Conservation (phyloP, 768 basidiomycete species). For the Scleroderma citrinum region DNA sequence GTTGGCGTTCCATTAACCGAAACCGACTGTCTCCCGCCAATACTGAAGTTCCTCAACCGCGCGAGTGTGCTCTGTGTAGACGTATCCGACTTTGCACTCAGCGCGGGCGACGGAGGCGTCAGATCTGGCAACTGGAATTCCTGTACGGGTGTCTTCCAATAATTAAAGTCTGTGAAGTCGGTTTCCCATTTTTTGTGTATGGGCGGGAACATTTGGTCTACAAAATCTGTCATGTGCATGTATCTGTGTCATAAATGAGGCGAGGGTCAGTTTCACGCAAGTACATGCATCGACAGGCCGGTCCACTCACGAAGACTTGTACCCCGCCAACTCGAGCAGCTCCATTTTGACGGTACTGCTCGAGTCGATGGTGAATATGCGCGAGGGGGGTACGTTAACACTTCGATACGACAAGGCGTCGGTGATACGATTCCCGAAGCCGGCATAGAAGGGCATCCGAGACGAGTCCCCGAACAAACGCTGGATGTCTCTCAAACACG, state of each 20-base stretch:
- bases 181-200: conserved; percentile 84
- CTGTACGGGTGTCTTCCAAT: conserved; percentile 80
- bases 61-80: conserved; percentile 69
- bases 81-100: conserved; percentile 89
- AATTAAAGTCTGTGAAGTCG: conserved; percentile 96
- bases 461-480: conserved; percentile 73
- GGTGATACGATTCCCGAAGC: conserved; percentile 97
- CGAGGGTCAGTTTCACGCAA: too few relatives aligned
- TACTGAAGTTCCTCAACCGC: conserved; percentile 71
- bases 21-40: conserved; percentile 46
- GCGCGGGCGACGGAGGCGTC: conserved; percentile 83
- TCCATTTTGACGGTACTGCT: conserved; percentile 96
- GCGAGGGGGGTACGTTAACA: conserved; percentile 88
- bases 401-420: conserved; percentile 97
- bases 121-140: conserved; percentile 77
- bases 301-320: conserved; percentile 81
- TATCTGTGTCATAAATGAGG: conserved; percentile 47
- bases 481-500: conserved; percentile 91
- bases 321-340: conserved; percentile 90
- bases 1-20: conserved; percentile 11
- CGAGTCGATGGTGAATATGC: conserved; percentile 97
- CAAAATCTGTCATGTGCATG: conserved; percentile 98
- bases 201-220: conserved; percentile 99
- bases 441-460: conserved; percentile 87
- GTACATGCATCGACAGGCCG: too few relatives aligned